Evolutionary conservation across 2,329 filamentous ascomycete species (phyloP).

Genomic region (Fonsecaea nubica): DNA sequence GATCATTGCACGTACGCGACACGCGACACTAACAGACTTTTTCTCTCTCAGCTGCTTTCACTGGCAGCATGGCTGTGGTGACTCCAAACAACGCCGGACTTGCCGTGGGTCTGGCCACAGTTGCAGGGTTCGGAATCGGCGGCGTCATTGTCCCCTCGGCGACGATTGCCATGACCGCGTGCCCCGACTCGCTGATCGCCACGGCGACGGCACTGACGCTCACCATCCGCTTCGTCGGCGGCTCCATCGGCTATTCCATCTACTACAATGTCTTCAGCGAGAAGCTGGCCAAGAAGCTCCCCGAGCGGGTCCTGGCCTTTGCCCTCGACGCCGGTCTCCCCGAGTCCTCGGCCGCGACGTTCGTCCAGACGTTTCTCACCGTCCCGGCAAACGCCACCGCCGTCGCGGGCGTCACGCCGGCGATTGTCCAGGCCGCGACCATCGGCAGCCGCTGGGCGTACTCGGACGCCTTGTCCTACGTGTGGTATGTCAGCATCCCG

Average conservation of each 20-base stretch:
- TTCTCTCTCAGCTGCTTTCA: conserved; percentile 50
- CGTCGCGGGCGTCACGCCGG: conserved; percentile 24
- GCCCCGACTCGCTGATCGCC: conserved; percentile 71
- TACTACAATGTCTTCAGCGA: conserved; percentile 60
- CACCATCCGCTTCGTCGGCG: conserved; percentile 71
- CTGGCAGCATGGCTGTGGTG: conserved; percentile 22
- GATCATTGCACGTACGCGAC: too few relatives aligned
- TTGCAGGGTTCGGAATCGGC: conserved; percentile 70
- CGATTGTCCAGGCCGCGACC: conserved; percentile 24
- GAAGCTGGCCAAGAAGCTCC: conserved; percentile 50
- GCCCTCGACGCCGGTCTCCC: conserved; percentile 27
- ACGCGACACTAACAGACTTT: background rate
- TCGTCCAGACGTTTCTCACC: conserved; percentile 27
- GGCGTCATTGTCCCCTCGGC: conserved; percentile 71
- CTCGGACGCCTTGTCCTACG: conserved; percentile 23
- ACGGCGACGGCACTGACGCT: conserved; percentile 72
- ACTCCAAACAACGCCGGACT: conserved; percentile 41
- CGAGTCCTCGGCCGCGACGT: conserved; percentile 1
- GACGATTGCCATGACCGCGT: conserved; percentile 72
- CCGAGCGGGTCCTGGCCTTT: conserved; percentile 19
- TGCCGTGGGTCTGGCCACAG: conserved; percentile 64
- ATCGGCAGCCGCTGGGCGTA: conserved; percentile 32
- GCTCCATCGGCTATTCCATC: conserved; percentile 67
- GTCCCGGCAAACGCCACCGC: conserved; percentile 15
- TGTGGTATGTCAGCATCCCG: conserved; percentile 31